Conservation (phyloP, 73 alveolate genomes). For the Paramecium octaurelia region DNA sequence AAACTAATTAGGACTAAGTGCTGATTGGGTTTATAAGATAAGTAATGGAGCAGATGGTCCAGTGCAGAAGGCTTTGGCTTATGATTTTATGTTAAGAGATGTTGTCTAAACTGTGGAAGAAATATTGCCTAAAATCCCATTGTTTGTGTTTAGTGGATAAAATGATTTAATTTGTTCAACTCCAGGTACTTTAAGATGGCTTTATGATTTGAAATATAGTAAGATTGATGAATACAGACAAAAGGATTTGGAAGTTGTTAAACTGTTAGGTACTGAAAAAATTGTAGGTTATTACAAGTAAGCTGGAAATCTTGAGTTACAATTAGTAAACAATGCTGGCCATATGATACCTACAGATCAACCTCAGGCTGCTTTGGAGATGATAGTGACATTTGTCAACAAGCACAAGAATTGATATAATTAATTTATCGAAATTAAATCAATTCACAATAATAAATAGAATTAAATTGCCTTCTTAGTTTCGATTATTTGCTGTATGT, state of each 20-base stretch:
- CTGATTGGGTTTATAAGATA: not conserved
- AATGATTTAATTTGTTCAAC: constrained; percentile 36
- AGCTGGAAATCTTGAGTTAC: not conserved
- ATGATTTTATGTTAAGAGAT: constrained; percentile 52
- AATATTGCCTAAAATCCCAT: not conserved
- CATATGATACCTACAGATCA: constrained; percentile 34
- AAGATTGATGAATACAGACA: not conserved
- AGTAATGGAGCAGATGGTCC: not conserved
- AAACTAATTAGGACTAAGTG: not conserved
- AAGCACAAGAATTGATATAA: not conserved
- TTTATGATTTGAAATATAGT: not conserved
- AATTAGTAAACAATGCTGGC: constrained; percentile 25
- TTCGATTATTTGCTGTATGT: not conserved
- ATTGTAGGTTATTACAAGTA: not conserved
- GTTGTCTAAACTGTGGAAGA: not conserved
- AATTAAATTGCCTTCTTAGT: too few species aligned
- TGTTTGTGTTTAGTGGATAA: constrained; percentile 24
- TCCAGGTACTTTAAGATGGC: constrained; percentile 21
- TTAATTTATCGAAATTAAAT: not conserved
- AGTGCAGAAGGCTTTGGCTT: not conserved
- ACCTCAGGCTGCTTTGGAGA: constrained; percentile 33
- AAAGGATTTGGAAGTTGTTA: not conserved
- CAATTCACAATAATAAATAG: not conserved
- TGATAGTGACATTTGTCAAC: not conserved
- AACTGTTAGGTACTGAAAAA: not conserved